phyloP scores from a whole-genome alignment of 1,284 basidiomycete species.

The Lignosus rhinocerotis region DNA sequence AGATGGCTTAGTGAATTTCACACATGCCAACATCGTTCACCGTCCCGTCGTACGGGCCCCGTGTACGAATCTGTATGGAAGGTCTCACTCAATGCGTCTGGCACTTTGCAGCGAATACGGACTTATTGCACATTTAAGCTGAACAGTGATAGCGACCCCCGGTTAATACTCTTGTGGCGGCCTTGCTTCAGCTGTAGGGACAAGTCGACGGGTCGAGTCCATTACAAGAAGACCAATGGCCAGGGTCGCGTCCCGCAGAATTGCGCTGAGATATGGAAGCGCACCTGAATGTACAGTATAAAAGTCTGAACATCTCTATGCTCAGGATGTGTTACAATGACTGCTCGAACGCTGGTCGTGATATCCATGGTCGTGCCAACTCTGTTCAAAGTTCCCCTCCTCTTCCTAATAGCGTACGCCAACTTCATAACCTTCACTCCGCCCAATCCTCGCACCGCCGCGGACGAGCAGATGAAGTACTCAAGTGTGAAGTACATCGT shows the following conservation, averaged over 20 bases:
- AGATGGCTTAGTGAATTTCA: background rate
- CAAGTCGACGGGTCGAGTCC: background rate
- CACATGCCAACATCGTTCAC: background rate
- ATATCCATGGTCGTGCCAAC: background rate
- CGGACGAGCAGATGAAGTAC: conserved; percentile 17
- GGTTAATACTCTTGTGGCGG: background rate
- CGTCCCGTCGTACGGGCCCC: conserved; percentile 12
- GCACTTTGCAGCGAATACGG: background rate
- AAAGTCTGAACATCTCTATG: background rate
- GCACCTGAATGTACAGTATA: background rate
- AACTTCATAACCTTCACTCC: conserved; percentile 22
- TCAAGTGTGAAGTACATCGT: conserved; percentile 17
- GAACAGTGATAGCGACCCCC: conserved; percentile 9
- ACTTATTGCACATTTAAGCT: background rate
- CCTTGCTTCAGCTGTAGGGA: background rate
- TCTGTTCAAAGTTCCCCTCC: conserved; percentile 14
- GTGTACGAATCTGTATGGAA: conserved; percentile 7
- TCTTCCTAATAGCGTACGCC: conserved; percentile 15
- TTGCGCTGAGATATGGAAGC: background rate
- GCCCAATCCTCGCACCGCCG: conserved; percentile 14
- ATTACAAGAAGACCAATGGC: background rate
- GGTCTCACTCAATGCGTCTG: conserved; percentile 6
- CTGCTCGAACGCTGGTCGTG: background rate
- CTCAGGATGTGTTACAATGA: background rate
- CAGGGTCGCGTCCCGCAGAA: background rate